These are phyloP conservation scores for Striga asiatica DNA, from an alignment of 257 asterid species.

Conservation along the genomic window DNA sequence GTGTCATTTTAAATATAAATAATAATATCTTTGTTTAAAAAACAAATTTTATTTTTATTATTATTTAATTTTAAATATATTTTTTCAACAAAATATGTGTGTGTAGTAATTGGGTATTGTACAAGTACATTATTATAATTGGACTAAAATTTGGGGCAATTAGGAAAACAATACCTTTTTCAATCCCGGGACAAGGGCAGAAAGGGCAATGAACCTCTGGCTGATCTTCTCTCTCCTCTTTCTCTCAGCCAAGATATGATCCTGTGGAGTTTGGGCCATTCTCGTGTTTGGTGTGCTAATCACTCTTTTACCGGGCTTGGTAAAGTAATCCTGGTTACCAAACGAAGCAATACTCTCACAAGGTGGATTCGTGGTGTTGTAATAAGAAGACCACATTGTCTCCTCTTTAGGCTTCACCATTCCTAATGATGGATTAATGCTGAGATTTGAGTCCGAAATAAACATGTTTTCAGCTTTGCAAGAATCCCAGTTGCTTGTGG, in stretches of 20 bases:
- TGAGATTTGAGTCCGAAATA: no score
- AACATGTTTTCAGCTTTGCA: no score
- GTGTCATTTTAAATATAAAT: no score
- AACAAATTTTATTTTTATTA: not conserved
- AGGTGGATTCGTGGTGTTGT: constrained; percentile 13
- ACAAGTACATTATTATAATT: no score
- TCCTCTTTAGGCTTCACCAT: constrained; percentile 37
- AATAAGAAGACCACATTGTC: constrained; percentile 19
- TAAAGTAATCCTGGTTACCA: not conserved
- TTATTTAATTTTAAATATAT: no score
- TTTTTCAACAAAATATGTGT: no score
- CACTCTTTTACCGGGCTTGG: constrained; percentile 13
- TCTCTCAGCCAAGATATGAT: constrained; percentile 63
- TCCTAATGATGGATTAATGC: not conserved
- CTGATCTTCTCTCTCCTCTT: constrained; percentile 55
- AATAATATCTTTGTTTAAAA: no score
- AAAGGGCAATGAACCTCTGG: constrained; percentile 54
- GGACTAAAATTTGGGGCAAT: not conserved
- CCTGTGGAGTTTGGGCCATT: constrained; percentile 31
- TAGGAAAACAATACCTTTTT: constrained; percentile 36
- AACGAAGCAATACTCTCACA: not conserved
- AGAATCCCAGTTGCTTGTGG: constrained; percentile 22
- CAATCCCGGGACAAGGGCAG: constrained; percentile 64
- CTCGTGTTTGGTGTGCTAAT: no score
- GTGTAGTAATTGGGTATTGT: no score